Base-by-base conservation (phyloP, 768 basidiomycete species). In the Pleurotus tuoliensis region DNA sequence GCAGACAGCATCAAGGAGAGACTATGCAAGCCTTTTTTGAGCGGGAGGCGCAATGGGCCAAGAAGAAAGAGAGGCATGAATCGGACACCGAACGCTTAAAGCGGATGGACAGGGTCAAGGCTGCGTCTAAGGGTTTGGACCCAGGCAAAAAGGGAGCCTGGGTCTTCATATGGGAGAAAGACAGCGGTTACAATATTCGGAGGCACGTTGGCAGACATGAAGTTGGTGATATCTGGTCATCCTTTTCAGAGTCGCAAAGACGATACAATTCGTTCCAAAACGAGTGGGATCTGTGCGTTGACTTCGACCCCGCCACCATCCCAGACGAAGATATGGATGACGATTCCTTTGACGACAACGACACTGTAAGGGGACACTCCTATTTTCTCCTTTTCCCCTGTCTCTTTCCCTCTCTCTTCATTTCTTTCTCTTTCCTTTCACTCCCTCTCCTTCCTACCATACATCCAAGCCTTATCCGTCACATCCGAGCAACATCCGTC, bases 281-380 rank as follows among this genome's bases (percentile, higher is more conserved):
- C 55, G 62, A 64, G 49, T 66, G 65, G 62, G 65, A 66, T 51
- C 44, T 66, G 3, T 65, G 65, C 55, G 34, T 25, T 5, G 55
- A 56, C 20, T 58, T 61, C 18, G 56, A 55, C 15, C 57, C 62
- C 16, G 41, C 43, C 43, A 58, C 56, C 11, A 41, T 41, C 15
- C 41, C 45, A 38, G 47, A 49, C 11, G 50, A 61, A 47, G 61
- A 46, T 16, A 24, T 49, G 16, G 47, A 49, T 4, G 50, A 61
- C 47, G 61, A 46, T 16, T 20, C 49, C 24, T 24, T 22, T 30
- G 37, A 40, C 47, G n/a, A 53, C 30, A 20, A 53, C 27, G 18
- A n/a, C 18, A n/a, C n/a, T n/a, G n/a, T n/a, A n/a, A n/a, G n/a
- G n/a, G n/a, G n/a, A n/a, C n/a, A n/a, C n/a, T n/a, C n/a, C n/a